Conservation (phyloP, 495 filamentous ascomycete genomes). For the Poronia punctata region DNA sequence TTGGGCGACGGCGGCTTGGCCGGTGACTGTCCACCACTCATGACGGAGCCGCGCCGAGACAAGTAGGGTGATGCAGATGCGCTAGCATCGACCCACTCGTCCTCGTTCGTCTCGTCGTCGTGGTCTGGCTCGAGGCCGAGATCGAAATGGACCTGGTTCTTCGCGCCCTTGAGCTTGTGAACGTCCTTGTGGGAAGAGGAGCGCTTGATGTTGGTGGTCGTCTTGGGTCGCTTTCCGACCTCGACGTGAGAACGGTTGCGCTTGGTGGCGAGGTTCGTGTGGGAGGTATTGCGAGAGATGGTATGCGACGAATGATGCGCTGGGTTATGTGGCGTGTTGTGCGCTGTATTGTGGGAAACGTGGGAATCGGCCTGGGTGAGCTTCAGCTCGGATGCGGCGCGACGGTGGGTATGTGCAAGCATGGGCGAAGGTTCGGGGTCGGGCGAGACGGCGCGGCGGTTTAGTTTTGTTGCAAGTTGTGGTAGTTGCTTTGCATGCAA, state of each 20-base stretch:
- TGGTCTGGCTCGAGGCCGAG: conserved; percentile 45
- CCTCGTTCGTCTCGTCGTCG: conserved; percentile 39
- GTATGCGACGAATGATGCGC: no score
- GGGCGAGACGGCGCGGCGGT: conserved; percentile 28
- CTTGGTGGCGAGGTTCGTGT: conserved; percentile 32
- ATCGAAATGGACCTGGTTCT: conserved; percentile 44
- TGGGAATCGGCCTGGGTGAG: conserved; percentile 33
- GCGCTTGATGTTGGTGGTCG: conserved; percentile 37
- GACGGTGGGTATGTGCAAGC: conserved; percentile 33
- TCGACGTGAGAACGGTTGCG: conserved; percentile 44
- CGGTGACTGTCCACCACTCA: conserved; percentile 31
- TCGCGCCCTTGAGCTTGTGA: conserved; percentile 29
- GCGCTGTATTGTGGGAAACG: not conserved
- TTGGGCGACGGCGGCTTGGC: conserved; percentile 13
- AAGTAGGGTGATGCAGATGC: conserved; percentile 47
- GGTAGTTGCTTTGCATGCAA: conserved; percentile 40
- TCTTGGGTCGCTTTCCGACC: conserved; percentile 42
- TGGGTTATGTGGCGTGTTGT: conserved; percentile 3
- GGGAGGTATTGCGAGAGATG: conserved; percentile 27
- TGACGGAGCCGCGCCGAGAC: conserved; percentile 41
- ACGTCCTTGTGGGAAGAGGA: conserved; percentile 36
- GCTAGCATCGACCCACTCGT: conserved; percentile 53
- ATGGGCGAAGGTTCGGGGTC: conserved; percentile 26
- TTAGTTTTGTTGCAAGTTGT: conserved; percentile 33
- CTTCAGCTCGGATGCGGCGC: conserved; percentile 36